phyloP scores from a whole-genome alignment of 495 filamentous ascomycete genomes.

The Hypoxylon cercidicola region DNA sequence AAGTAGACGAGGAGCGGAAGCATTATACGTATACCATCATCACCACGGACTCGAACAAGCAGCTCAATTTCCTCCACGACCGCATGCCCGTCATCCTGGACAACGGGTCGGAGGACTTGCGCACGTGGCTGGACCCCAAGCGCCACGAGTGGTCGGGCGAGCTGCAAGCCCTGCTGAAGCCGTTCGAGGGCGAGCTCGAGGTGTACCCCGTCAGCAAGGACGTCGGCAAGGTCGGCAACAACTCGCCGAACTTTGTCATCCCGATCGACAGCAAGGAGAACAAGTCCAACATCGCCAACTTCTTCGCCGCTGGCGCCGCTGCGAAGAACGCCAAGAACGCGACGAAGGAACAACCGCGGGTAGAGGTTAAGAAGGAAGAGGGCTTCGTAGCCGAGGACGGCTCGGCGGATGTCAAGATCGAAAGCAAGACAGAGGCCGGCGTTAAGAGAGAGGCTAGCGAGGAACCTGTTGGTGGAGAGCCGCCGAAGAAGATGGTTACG shows the following conservation, averaged over 20 bases:
- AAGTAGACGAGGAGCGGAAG: slow-evolving; percentile 62
- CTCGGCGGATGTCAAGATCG: slow-evolving; percentile 16
- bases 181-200: slow-evolving; percentile 82
- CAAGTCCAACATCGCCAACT: slow-evolving; percentile 92
- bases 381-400: slow-evolving; percentile 42
- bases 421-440: slow-evolving; percentile 43
- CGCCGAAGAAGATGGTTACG: slow-evolving; percentile 57
- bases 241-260: slow-evolving; percentile 82
- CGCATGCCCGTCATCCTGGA: slow-evolving; percentile 96
- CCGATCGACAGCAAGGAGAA: slow-evolving; percentile 85
- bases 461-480: slow-evolving; percentile 50
- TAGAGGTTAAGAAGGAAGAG: slow-evolving; percentile 42
- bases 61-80: slow-evolving; percentile 86
- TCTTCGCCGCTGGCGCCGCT: slow-evolving; percentile 68
- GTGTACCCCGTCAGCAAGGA: slow-evolving; percentile 87
- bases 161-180: slow-evolving; percentile 78
- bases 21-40: slow-evolving; percentile 91
- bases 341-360: slow-evolving; percentile 40
- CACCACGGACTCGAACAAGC: slow-evolving; percentile 83
- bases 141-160: slow-evolving; percentile 78
- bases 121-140: slow-evolving; percentile 81
- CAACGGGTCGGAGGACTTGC: slow-evolving; percentile 74
- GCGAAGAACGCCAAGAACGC: slow-evolving; percentile 29
- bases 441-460: slow-evolving; percentile 69
- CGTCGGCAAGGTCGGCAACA: slow-evolving; percentile 96